Conservation (phyloP, 352 stramenopile genomes). For the Phytophthora sansomeana region DNA sequence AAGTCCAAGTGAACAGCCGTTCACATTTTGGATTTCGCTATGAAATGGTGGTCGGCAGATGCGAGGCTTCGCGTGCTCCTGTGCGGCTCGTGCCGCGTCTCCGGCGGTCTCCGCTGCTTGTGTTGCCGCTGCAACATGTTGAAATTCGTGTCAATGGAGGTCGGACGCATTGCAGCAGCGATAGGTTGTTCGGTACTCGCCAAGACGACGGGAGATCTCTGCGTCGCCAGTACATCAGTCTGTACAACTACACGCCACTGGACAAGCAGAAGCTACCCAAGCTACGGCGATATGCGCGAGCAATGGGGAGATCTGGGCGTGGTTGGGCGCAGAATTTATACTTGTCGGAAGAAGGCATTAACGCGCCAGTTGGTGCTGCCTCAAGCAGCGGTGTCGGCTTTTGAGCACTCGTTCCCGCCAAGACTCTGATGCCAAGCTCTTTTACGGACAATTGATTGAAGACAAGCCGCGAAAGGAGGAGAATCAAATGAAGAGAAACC, state of each 20-base stretch:
- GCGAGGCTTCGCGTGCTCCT: conserved; percentile 4
- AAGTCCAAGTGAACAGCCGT: conserved; percentile 20
- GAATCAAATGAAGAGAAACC: not conserved
- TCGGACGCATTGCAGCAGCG: not conserved
- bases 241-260: conserved; percentile 59
- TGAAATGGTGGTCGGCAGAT: conserved; percentile 26
- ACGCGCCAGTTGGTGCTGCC: conserved; percentile 95
- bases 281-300: conserved; percentile 39
- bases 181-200: conserved; percentile 11
- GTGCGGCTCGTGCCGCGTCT: conserved; percentile 18
- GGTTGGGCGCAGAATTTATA: conserved; percentile 85
- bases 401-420: conserved; percentile 19
- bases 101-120: conserved; percentile 24
- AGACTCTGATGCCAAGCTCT: conserved; percentile 17
- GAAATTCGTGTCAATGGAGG: not conserved
- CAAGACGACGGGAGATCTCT: not conserved
- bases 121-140: conserved; percentile 3
- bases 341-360: conserved; percentile 93
- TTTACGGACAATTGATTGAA: conserved; percentile 21
- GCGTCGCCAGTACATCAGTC: conserved; percentile 48
- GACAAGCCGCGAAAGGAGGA: not conserved
- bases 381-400: conserved; percentile 49
- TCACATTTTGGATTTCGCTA: conserved; percentile 13
- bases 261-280: conserved; percentile 37
- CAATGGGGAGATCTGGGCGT: conserved; percentile 59